These are phyloP conservation scores for Epicoccum nigrum DNA, from an alignment of 2,329 filamentous ascomycete genomes.

Conservation along the genomic window DNA sequence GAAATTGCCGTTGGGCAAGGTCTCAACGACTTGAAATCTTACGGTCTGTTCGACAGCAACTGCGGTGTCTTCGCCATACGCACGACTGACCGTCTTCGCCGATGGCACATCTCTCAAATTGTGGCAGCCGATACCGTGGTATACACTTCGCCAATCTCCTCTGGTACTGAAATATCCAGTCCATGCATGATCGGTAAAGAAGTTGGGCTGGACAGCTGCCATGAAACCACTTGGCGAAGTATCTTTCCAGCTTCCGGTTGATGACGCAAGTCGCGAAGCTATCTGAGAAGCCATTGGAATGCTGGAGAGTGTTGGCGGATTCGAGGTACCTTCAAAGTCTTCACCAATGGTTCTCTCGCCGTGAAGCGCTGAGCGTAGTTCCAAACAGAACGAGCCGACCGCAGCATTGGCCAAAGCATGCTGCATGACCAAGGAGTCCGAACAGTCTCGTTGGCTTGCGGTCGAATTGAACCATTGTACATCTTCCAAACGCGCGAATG, in stretches of 20 bases:
- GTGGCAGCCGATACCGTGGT: conserved; percentile 15
- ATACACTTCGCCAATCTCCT: conserved; percentile 19
- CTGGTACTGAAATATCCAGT: conserved; percentile 17
- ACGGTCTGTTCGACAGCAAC: conserved; percentile 6
- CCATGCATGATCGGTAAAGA: conserved; percentile 13
- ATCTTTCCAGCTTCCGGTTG: not conserved
- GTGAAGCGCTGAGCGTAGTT: conserved; percentile 9
- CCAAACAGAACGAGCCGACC: conserved; percentile 13
- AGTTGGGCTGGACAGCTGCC: not conserved
- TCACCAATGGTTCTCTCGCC: conserved; percentile 17
- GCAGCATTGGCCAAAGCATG: conserved; percentile 14
- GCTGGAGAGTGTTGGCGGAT: conserved; percentile 6
- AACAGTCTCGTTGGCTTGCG: not conserved
- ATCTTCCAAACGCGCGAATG: conserved; percentile 11
- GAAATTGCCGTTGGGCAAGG: conserved; percentile 7
- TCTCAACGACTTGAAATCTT: conserved; percentile 8
- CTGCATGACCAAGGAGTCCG: conserved; percentile 11
- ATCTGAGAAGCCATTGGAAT: conserved; percentile 11
- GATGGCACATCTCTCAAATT: conserved; percentile 7
- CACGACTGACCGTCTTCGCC: not conserved
- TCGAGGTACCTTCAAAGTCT: conserved; percentile 14
- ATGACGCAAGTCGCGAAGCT: not conserved
- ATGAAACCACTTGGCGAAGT: conserved; percentile 1
- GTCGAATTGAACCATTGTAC: conserved; percentile 18
- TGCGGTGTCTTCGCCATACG: not conserved